These are phyloP conservation scores for Aphanomyces euteiches DNA, from an alignment of 352 stramenopile species.

Conservation along the genomic window DNA sequence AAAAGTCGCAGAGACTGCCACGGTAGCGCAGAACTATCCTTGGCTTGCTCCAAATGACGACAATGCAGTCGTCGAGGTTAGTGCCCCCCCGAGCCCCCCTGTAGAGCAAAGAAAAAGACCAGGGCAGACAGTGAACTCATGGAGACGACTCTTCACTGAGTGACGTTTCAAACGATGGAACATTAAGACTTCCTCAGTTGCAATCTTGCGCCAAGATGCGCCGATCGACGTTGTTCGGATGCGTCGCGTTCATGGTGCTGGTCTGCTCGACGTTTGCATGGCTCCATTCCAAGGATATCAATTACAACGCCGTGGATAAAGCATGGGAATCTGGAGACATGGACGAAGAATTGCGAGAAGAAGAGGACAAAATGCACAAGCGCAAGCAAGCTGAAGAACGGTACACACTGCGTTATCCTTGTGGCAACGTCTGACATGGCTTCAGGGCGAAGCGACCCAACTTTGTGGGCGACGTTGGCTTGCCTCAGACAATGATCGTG, in stretches of 20 bases:
- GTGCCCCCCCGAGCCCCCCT: no score
- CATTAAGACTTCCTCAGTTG: no score
- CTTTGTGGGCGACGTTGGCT: slow-evolving; percentile 28
- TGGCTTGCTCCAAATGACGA: no score
- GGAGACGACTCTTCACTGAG: no score
- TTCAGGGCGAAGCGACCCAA: slow-evolving; percentile 26
- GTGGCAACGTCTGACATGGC: not conserved
- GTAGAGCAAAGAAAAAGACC: no score
- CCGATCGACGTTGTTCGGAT: not conserved
- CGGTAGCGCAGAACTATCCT: no score
- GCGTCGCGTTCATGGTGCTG: not conserved
- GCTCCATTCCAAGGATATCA: slow-evolving; percentile 28
- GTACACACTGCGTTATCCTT: slow-evolving; percentile 8
- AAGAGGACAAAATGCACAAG: slow-evolving; percentile 29
- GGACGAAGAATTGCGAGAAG: slow-evolving; percentile 27
- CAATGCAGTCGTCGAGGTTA: no score
- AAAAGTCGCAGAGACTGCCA: no score
- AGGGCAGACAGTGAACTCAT: no score
- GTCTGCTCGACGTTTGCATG: not conserved
- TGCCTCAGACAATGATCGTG: slow-evolving; percentile 28
- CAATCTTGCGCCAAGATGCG: not conserved
- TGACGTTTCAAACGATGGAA: no score
- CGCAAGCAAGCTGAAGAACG: slow-evolving; percentile 21
- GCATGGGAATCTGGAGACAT: slow-evolving; percentile 27
- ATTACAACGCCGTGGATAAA: slow-evolving; percentile 29